Evolutionary conservation across 306 rosid genomes (phyloP).

Genomic region (Acacia crassicarpa): DNA sequence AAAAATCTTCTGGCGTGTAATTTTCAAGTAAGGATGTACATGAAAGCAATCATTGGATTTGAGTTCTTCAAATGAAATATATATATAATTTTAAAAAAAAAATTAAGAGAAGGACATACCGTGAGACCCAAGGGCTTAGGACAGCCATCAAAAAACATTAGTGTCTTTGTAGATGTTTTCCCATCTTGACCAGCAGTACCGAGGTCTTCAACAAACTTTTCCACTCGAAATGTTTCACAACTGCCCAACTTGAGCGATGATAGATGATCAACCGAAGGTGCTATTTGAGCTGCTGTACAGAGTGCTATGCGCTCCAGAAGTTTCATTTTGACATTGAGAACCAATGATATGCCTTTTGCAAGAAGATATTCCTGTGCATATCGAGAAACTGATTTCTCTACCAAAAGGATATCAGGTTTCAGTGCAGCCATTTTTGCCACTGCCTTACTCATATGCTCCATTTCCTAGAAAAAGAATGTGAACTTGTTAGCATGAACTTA

Average conservation of each 20-base stretch:
- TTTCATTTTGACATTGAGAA: conserved; percentile 59
- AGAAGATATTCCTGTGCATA: conserved; percentile 68
- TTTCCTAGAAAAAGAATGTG: conserved; percentile 46
- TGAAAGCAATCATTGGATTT: not conserved
- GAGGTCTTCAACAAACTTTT: conserved; percentile 57
- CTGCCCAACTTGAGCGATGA: conserved; percentile 60
- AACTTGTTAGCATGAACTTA: conserved; percentile 3
- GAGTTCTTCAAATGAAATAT: not conserved
- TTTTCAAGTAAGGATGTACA: not conserved
- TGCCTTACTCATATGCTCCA: conserved; percentile 76
- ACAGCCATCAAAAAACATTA: conserved; percentile 18
- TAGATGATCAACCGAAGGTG: conserved; percentile 64
- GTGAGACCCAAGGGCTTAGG: conserved; percentile 13
- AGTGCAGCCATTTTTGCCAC: conserved; percentile 67
- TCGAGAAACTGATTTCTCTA: conserved; percentile 45
- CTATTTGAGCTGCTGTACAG: conserved; percentile 69
- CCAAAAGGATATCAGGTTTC: conserved; percentile 62
- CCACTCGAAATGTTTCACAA: conserved; percentile 65
- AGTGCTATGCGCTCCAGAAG: conserved; percentile 71
- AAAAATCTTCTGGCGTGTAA: not conserved
- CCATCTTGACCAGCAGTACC: not conserved
- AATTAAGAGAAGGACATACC: not conserved
- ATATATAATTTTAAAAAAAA: not conserved
- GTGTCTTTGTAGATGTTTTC: not conserved
- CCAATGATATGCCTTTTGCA: conserved; percentile 62